Base-by-base conservation (phyloP, 331 rosid genomes). In the Ulmus americana region DNA sequence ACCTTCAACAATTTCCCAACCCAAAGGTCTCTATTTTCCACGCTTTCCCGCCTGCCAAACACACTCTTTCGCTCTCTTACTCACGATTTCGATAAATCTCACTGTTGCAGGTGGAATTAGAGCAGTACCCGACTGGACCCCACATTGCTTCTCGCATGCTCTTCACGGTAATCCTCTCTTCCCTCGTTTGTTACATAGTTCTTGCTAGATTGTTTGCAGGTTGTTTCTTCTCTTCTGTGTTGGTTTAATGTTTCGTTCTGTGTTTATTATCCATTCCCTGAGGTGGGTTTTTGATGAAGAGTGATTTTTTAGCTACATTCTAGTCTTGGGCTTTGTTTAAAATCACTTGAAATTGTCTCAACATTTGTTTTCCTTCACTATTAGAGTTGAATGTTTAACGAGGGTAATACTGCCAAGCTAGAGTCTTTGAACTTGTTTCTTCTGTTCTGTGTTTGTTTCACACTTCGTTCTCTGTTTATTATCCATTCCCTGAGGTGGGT, bases 81-180 rank as follows among this genome's bases (percentile, higher is more conserved):
- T 48, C 5, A 45, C 16, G 35, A 40, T 9, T n/a, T 22, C 59
- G 59, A 1, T n/a, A 63, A 59, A 44, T 76, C 55, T 77, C 20
- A 14, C 14, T 43, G 59, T 12, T 77, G 83, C 82, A 89, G 98
- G 70, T 74, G 55, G 90, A 89, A 69, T 86, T 89, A 71, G 97
- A 92, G 42, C 98, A 92, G 76, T 92, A 92, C 63, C 95, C 98
- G 65, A 92, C 97, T 6, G 98, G 98, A 64, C 84, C 95, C 57
- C 97, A 89, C 76, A 85, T 92, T 62, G 94, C 97, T 71, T 85
- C 97, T 76, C 87, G 95, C 77, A 78, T 85, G 90, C 79, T 92
- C 43, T 92, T 54, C 84, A 87, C 90, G 50, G 97, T 89, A 81
- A 16, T 70, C 35, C 59, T 5, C 48, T 61, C 12, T 20, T 7